Conservation (phyloP, 371 early-diverging fungal genomes). For the Zychaea mexicana region DNA sequence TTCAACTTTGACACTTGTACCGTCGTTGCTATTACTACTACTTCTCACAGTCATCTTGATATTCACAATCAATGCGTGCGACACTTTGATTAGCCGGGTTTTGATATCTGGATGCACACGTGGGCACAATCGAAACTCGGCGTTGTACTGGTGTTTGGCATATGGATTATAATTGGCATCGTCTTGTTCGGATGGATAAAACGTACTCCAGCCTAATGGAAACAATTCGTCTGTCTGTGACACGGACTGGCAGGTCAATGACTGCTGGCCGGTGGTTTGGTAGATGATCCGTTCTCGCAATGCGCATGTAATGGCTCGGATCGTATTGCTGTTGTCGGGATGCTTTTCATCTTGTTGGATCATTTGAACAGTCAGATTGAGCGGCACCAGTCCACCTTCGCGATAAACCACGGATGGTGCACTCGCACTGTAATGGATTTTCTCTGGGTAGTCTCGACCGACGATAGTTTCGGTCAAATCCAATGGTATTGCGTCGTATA, state of each 20-base stretch:
- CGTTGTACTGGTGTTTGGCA: slow-evolving; percentile 24
- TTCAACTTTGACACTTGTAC: too few relatives aligned
- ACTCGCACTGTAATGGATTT: slow-evolving; percentile 35
- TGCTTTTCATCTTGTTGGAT: slow-evolving; percentile 23
- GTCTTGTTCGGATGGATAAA: slow-evolving; percentile 16
- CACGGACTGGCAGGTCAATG: slow-evolving; percentile 7
- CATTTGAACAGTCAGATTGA: slow-evolving; percentile 32
- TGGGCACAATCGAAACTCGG: slow-evolving; percentile 28
- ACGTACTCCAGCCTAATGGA: slow-evolving; percentile 31
- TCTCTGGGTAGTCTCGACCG: slow-evolving; percentile 34
- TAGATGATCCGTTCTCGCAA: slow-evolving; percentile 44
- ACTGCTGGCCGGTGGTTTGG: slow-evolving; percentile 31
- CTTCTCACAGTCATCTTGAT: slow-evolving; percentile 8
- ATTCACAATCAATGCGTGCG: slow-evolving; percentile 25
- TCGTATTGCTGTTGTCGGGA: neutral
- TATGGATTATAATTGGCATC: slow-evolving; percentile 14
- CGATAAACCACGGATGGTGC: slow-evolving; percentile 46
- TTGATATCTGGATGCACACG: slow-evolving; percentile 29
- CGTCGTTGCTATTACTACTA: too few relatives aligned
- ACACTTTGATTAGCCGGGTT: slow-evolving; percentile 17
- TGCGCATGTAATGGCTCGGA: slow-evolving; percentile 46
- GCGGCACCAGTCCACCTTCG: slow-evolving; percentile 47
- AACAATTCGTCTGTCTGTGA: slow-evolving; percentile 19
- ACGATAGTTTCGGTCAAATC: slow-evolving; percentile 26
- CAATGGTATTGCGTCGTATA: slow-evolving; percentile 26